Evolutionary conservation across 1,284 basidiomycete genomes (phyloP).

Genomic region (Ganoderma meredithae): DNA sequence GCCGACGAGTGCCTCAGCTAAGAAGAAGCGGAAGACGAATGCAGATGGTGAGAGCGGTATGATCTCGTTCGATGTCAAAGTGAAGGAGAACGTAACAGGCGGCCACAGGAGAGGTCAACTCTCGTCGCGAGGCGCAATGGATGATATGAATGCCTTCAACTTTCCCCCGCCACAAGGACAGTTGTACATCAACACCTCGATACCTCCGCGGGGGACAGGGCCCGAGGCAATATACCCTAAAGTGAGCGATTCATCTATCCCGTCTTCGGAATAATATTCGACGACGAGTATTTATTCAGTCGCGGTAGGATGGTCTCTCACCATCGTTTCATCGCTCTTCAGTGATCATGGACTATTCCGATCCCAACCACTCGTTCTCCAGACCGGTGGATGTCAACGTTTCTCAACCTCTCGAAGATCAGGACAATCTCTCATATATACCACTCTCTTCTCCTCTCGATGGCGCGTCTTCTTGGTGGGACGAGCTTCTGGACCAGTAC

Average conservation of each 20-base stretch:
- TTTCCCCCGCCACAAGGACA: slow-evolving; percentile 34
- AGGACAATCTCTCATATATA: slow-evolving; percentile 31
- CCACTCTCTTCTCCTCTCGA: slow-evolving; percentile 49
- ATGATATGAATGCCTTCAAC: slow-evolving; percentile 37
- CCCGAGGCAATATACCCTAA: slow-evolving; percentile 42
- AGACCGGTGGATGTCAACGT: slow-evolving; percentile 34
- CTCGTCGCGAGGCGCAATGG: slow-evolving; percentile 35
- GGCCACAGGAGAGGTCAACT: slow-evolving; percentile 36
- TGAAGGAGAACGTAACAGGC: slow-evolving; percentile 41
- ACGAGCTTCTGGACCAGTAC: slow-evolving; percentile 61
- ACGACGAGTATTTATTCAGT: slow-evolving; percentile 45
- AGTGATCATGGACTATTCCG: slow-evolving; percentile 35
- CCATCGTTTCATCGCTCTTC: slow-evolving; percentile 37
- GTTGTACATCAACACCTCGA: slow-evolving; percentile 41
- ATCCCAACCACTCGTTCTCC: slow-evolving; percentile 31
- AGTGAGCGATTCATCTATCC: slow-evolving; percentile 37
- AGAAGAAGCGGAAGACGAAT: slow-evolving; percentile 62
- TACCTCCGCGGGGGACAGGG: slow-evolving; percentile 34
- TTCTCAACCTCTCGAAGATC: slow-evolving; percentile 25
- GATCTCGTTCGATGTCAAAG: slow-evolving; percentile 39
- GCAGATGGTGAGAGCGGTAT: slow-evolving; percentile 39
- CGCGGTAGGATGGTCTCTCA: slow-evolving; percentile 41
- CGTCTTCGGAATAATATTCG: slow-evolving; percentile 31
- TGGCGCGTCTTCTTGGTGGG: slow-evolving; percentile 68
- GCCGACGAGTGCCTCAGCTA: slow-evolving; percentile 53